Evolutionary conservation across 768 basidiomycete species (phyloP).

Genomic region (Chalciporus sphaerocephalus): DNA sequence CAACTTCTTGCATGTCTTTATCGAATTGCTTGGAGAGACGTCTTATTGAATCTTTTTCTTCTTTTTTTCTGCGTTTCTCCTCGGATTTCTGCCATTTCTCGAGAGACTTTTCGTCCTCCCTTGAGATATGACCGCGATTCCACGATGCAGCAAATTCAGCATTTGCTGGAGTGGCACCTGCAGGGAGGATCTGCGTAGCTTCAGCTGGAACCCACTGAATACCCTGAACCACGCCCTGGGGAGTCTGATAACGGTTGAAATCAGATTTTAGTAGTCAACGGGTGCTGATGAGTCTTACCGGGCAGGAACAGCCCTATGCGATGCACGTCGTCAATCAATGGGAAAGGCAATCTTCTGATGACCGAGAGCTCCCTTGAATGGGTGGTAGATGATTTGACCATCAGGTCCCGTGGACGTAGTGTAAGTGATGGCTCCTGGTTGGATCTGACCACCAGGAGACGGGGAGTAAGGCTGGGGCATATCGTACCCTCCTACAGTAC

Average conservation of each 20-base stretch:
- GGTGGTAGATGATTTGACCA: conserved; percentile 62
- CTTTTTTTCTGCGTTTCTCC: conserved; percentile 51
- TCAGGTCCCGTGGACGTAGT: conserved; percentile 60
- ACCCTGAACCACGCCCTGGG: conserved; percentile 61
- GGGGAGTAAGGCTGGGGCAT: conserved; percentile 31
- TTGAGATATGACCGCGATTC: conserved; percentile 41
- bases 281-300: conserved; percentile 46
- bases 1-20: conserved; percentile 46
- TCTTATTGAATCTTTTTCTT: conserved; percentile 40
- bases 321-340: conserved; percentile 15
- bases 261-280: conserved; percentile 5
- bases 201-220: conserved; percentile 68
- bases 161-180: conserved; percentile 56
- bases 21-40: conserved; percentile 37
- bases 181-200: conserved; percentile 54
- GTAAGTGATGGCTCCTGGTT: conserved; percentile 68
- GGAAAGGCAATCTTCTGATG: background rate
- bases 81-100: conserved; percentile 48
- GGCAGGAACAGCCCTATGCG: conserved; percentile 61
- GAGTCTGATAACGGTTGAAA: conserved; percentile 60
- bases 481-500: conserved; percentile 21
- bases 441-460: conserved; percentile 41
- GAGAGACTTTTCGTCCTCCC: conserved; percentile 38
- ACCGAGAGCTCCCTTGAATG: conserved; percentile 57
- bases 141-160: conserved; percentile 56